Evolutionary conservation across 179 eudicot genomes (phyloP).

Genomic region (Amaranthus tricolor): DNA sequence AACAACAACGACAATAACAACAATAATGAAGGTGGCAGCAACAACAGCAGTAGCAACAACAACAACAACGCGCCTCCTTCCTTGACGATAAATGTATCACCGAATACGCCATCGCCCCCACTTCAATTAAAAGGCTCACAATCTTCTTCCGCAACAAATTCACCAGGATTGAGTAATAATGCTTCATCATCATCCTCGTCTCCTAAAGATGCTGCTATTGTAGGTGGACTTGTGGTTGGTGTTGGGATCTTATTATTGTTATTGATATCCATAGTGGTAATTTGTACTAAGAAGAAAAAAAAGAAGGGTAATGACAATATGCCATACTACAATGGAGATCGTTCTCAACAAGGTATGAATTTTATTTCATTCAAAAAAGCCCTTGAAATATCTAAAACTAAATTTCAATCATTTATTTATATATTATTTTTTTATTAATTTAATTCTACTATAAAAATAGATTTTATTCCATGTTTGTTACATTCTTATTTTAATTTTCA

Average conservation of each 20-base stretch:
- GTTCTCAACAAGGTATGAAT: slow-evolving; percentile 31
- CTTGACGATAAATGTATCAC: slow-evolving; percentile 24
- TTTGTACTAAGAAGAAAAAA: slow-evolving; percentile 41
- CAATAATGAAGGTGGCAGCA: not conserved
- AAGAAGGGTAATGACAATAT: slow-evolving; percentile 25
- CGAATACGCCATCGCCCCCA: slow-evolving; percentile 24
- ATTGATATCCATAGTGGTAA: slow-evolving; percentile 29
- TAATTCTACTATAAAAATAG: too few relatives aligned
- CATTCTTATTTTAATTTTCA: too few relatives aligned
- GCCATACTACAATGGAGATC: slow-evolving; percentile 36
- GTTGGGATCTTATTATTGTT: slow-evolving; percentile 35
- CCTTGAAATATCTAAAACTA: not conserved
- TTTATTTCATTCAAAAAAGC: not conserved
- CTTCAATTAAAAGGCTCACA: slow-evolving; percentile 19
- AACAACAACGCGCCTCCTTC: slow-evolving; percentile 3
- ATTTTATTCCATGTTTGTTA: too few relatives aligned
- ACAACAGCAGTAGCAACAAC: not conserved
- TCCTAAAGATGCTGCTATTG: slow-evolving; percentile 18
- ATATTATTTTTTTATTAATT: not conserved
- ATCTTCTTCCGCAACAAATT: slow-evolving; percentile 13
- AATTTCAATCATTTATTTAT: too few relatives aligned
- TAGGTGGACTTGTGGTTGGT: slow-evolving; percentile 44
- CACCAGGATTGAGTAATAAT: slow-evolving; percentile 6
- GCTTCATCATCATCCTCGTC: slow-evolving; percentile 12
- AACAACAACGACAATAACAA: not conserved